Percentiles rank a stretch among this genome's conserved stretches.
phyloP scores from a whole-genome alignment of 768 basidiomycete genomes.

The Termitomyces sp. region DNA sequence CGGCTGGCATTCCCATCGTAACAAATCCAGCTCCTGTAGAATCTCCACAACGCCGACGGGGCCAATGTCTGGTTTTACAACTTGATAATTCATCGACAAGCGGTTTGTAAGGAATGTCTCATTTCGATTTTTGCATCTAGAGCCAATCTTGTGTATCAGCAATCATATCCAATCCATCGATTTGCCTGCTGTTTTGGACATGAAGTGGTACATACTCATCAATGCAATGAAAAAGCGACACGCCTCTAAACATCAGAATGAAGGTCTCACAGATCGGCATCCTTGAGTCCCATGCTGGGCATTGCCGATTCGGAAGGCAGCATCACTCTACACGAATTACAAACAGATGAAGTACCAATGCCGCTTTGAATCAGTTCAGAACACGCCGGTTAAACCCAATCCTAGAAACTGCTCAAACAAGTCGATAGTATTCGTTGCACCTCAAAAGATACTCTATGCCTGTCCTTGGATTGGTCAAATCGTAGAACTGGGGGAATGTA shows the following conservation, averaged over 20 bases:
- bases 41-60: conserved; percentile 46
- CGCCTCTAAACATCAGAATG: background rate
- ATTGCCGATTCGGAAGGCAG: conserved; percentile 86
- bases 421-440: conserved; percentile 46
- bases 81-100: conserved; percentile 27
- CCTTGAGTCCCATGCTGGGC: conserved; percentile 50
- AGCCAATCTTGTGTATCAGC: conserved; percentile 28
- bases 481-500: conserved; percentile 51
- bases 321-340: conserved; percentile 62
- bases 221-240: background rate
- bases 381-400: conserved; percentile 1
- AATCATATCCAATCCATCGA: conserved; percentile 64
- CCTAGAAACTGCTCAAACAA: conserved; percentile 36
- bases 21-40: background rate
- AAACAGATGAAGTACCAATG: conserved; percentile 29
- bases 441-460: conserved; percentile 63
- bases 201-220: conserved; percentile 77
- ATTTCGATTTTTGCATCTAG: background rate
- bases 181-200: conserved; percentile 82
- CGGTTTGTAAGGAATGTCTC: conserved; percentile 30
- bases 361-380: background rate
- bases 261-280: conserved; percentile 57
- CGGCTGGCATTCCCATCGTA: background rate
- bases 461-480: conserved; percentile 94
- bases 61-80: conserved; percentile 72